Evolutionary conservation across 441 rosid genomes (phyloP).

Genomic region (Eugenia klotzschiana): DNA sequence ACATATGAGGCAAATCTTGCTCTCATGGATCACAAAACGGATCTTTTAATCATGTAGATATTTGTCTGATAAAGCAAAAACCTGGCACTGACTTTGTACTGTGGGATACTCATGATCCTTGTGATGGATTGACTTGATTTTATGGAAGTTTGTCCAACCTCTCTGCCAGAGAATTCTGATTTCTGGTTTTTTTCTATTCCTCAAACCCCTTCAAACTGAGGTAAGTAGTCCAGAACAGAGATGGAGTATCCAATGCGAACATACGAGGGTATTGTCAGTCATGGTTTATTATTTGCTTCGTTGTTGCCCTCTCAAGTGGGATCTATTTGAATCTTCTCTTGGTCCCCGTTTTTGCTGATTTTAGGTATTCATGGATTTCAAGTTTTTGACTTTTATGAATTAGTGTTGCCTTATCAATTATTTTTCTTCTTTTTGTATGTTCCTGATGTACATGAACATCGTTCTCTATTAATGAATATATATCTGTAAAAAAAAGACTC

Average conservation of each 20-base stretch:
- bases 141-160: background rate
- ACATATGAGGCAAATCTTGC: background rate
- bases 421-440: background rate
- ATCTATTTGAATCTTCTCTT: background rate
- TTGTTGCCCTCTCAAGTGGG: background rate
- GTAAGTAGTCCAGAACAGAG: background rate
- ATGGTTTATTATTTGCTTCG: background rate
- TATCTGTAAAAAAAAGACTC: background rate
- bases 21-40: background rate
- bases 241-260: background rate
- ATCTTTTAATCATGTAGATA: background rate
- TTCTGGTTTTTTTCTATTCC: background rate
- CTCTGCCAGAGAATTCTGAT: background rate
- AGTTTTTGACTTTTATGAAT: background rate
- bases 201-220: background rate
- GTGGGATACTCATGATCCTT: background rate
- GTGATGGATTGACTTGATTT: background rate
- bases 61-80: background rate
- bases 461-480: background rate
- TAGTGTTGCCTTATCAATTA: background rate
- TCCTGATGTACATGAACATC: background rate
- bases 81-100: background rate
- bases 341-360: background rate
- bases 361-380: background rate
- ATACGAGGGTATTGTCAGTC: background rate